A percentile compares a stretch with the other conserved stretches of the same genome.
These are phyloP conservation scores for Hapsidospora chrysogenum DNA, from an alignment of 495 filamentous ascomycete genomes.

Conservation along the genomic window DNA sequence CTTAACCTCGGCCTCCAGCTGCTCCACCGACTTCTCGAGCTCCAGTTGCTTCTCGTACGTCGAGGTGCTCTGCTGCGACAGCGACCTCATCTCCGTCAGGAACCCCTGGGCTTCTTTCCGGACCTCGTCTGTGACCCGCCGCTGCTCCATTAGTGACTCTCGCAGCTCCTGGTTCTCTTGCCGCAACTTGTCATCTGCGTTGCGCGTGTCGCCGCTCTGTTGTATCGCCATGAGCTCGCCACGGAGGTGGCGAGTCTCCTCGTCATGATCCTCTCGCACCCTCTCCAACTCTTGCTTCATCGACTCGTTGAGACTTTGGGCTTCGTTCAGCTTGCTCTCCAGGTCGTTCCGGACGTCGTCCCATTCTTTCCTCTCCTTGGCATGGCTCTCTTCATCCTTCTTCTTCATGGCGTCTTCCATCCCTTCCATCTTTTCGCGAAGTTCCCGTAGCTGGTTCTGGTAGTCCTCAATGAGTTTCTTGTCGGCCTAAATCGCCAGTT, in stretches of 20 bases:
- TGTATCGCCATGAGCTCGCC: conserved; percentile 43
- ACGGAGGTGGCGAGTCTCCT: conserved; percentile 43
- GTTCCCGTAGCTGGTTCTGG: conserved; percentile 54
- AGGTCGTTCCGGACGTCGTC: conserved; percentile 53
- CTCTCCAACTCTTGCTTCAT: conserved; percentile 48
- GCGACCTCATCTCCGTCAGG: conserved; percentile 71
- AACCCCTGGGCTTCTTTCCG: conserved; percentile 70
- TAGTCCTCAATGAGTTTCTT: conserved; percentile 60
- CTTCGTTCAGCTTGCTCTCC: conserved; percentile 63
- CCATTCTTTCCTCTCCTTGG: conserved; percentile 47
- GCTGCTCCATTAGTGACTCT: conserved; percentile 50
- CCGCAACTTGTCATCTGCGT: conserved; percentile 42
- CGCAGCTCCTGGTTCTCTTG: conserved; percentile 59
- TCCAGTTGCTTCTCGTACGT: conserved; percentile 69
- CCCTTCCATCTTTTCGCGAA: conserved; percentile 56
- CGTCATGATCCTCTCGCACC: conserved; percentile 37
- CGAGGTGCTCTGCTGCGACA: conserved; percentile 64
- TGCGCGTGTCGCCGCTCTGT: conserved; percentile 7
- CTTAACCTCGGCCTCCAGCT: conserved; percentile 63
- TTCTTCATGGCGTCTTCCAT: conserved; percentile 46
- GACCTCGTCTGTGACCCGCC: conserved; percentile 78
- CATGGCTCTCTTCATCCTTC: conserved; percentile 16
- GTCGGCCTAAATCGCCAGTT: conserved; percentile 30
- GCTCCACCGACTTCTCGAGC: conserved; percentile 51
- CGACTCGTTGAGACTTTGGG: conserved; percentile 58